Conservation (phyloP, 805 yeast genomes). For the Saccharomycopsis fodiens region DNA sequence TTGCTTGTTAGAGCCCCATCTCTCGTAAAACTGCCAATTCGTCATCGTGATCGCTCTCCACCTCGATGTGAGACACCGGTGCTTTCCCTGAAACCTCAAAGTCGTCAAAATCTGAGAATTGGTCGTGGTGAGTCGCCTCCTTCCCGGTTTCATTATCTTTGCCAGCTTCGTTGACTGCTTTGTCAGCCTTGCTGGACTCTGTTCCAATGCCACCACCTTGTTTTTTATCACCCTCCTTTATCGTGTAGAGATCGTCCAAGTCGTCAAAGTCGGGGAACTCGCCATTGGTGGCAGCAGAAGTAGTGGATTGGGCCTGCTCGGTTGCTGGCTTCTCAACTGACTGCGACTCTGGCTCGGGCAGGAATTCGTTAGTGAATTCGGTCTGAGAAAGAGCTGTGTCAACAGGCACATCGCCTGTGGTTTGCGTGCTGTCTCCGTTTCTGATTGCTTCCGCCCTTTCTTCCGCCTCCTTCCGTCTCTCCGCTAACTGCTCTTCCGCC, state of each 20-base stretch:
- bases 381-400: too few relatives aligned
- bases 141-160: too few relatives aligned
- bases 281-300: not conserved
- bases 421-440: constrained; percentile 5
- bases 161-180: too few relatives aligned
- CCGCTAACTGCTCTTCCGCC: not conserved
- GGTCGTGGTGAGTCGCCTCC: too few relatives aligned
- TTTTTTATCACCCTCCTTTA: too few relatives aligned
- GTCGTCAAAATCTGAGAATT: constrained; percentile 3
- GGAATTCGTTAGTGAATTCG: not conserved
- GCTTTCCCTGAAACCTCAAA: not conserved
- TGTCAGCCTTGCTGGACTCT: too few relatives aligned
- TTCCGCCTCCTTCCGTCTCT: not conserved
- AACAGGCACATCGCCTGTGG: too few relatives aligned
- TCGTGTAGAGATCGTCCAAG: not conserved
- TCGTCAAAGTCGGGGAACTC: not conserved
- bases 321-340: not conserved
- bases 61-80: constrained; percentile 9
- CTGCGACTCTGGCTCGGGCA: not conserved
- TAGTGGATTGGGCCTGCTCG: too few relatives aligned
- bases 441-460: not conserved
- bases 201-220: too few relatives aligned
- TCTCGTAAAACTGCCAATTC: constrained; percentile 39
- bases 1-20: constrained; percentile 42
- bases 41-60: constrained; percentile 22